Conservation (phyloP, 2,329 filamentous ascomycete genomes). For the Acrocalymma vagum region DNA sequence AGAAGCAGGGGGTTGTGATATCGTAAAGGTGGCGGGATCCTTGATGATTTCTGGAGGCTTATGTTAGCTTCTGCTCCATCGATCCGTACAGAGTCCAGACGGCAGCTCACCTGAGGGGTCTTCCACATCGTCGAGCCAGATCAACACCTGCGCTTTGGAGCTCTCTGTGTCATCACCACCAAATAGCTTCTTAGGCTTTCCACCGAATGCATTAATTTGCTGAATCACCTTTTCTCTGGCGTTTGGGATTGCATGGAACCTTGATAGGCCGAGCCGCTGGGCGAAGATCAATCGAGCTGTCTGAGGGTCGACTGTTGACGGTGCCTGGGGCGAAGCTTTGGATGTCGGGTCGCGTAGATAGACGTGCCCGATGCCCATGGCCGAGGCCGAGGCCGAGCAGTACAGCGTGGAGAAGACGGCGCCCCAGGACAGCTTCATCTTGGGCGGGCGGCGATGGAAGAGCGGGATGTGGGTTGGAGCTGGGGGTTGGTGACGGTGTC, state of each 20-base stretch:
- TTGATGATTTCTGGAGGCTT: constrained; percentile 31
- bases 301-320: constrained; percentile 45
- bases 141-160: constrained; percentile 40
- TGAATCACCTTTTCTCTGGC: constrained; percentile 51
- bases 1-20: constrained; percentile 39
- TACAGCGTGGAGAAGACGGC: constrained; percentile 51
- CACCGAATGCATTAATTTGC: constrained; percentile 57
- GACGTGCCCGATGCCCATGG: constrained; percentile 46
- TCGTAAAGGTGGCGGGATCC: constrained; percentile 36
- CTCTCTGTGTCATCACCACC: constrained; percentile 30
- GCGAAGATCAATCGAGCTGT: constrained; percentile 60
- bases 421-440: constrained; percentile 55
- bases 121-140: constrained; percentile 52
- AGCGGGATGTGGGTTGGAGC: constrained; percentile 21
- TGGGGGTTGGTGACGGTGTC: constrained; percentile 21
- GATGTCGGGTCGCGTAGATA: constrained; percentile 44
- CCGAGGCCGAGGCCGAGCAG: constrained; percentile 40
- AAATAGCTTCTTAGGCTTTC: constrained; percentile 51
- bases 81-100: constrained; percentile 2
- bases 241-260: constrained; percentile 55
- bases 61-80: constrained; percentile 21
- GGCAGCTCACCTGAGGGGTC: constrained; percentile 44
- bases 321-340: constrained; percentile 15
- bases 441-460: too few relatives aligned
- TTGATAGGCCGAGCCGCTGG: constrained; percentile 59